These are phyloP conservation scores for Garcia nutans DNA, from an alignment of 345 rosid species.

Conservation along the genomic window DNA sequence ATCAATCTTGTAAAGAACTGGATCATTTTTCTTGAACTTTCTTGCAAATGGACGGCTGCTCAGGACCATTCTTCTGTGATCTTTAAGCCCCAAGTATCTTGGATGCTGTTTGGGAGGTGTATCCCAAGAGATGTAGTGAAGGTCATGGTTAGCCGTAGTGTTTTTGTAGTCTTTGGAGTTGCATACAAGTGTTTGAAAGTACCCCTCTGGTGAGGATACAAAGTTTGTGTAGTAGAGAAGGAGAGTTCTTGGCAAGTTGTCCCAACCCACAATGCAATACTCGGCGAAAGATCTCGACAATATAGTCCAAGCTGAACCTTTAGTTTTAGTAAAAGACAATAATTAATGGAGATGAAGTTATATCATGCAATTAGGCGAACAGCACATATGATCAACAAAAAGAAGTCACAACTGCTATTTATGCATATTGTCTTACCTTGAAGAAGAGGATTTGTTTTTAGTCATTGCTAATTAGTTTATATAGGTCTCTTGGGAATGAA, in stretches of 20 bases:
- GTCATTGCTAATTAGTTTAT: too few relatives aligned
- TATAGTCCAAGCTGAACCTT: slow-evolving; percentile 95
- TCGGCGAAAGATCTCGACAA: slow-evolving; percentile 88
- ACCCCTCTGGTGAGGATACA: slow-evolving; percentile 85
- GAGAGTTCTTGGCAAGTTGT: slow-evolving; percentile 85
- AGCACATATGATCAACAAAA: background rate
- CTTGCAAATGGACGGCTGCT: slow-evolving; percentile 85
- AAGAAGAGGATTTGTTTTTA: background rate
- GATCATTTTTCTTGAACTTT: slow-evolving; percentile 72
- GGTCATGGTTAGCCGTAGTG: slow-evolving; percentile 84
- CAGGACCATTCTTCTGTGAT: slow-evolving; percentile 61
- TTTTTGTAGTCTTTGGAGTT: slow-evolving; percentile 74
- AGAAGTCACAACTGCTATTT: background rate
- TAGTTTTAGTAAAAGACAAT: too few relatives aligned
- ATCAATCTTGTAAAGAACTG: slow-evolving; percentile 73
- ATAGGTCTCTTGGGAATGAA: background rate
- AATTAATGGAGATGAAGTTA: too few relatives aligned
- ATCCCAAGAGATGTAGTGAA: slow-evolving; percentile 89
- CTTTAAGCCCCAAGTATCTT: slow-evolving; percentile 52
- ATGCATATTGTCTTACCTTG: background rate
- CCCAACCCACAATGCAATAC: slow-evolving; percentile 74
- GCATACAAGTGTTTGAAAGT: slow-evolving; percentile 88
- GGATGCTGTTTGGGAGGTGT: slow-evolving; percentile 98
- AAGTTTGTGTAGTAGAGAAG: slow-evolving; percentile 90
- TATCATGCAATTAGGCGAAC: background rate